Evolutionary conservation across 2,329 filamentous ascomycete genomes (phyloP).

Genomic region (Atkinsonella hypoxylon): DNA sequence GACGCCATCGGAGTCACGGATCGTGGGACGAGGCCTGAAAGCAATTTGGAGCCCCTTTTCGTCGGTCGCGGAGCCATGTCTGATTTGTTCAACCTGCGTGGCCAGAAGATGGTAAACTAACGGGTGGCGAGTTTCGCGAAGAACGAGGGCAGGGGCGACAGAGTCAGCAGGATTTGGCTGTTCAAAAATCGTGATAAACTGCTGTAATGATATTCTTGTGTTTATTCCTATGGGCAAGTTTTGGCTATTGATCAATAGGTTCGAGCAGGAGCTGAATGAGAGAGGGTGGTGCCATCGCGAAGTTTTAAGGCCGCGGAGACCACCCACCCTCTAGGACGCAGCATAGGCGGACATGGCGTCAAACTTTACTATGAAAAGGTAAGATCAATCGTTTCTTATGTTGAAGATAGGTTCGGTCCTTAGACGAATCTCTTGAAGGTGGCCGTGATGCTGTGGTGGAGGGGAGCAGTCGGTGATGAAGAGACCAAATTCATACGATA

Average conservation of each 20-base stretch:
- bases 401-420: not conserved
- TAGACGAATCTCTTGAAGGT: not conserved
- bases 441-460: not conserved
- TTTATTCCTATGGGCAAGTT: not conserved
- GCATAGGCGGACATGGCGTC: conserved; percentile 23
- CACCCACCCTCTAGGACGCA: conserved; percentile 44
- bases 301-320: conserved; percentile 22
- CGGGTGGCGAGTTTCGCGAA: conserved; percentile 2
- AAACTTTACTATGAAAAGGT: conserved; percentile 5
- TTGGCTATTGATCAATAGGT: not conserved
- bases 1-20: conserved; percentile 16
- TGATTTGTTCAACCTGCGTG: conserved; percentile 4
- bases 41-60: conserved; percentile 7
- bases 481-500: not conserved
- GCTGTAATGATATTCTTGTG: not conserved
- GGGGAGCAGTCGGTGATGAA: conserved; percentile 1
- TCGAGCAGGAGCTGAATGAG: conserved; percentile 23
- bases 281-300: conserved; percentile 47
- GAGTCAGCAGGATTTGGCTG: not conserved
- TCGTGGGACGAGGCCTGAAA: conserved; percentile 19
- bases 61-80: conserved; percentile 14
- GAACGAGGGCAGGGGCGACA: not conserved
- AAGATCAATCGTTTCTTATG: not conserved
- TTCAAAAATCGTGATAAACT: not conserved
- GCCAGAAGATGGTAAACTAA: no score